These are phyloP conservation scores for Pythium myriotylum DNA, from an alignment of 352 stramenopile species.

Conservation along the genomic window DNA sequence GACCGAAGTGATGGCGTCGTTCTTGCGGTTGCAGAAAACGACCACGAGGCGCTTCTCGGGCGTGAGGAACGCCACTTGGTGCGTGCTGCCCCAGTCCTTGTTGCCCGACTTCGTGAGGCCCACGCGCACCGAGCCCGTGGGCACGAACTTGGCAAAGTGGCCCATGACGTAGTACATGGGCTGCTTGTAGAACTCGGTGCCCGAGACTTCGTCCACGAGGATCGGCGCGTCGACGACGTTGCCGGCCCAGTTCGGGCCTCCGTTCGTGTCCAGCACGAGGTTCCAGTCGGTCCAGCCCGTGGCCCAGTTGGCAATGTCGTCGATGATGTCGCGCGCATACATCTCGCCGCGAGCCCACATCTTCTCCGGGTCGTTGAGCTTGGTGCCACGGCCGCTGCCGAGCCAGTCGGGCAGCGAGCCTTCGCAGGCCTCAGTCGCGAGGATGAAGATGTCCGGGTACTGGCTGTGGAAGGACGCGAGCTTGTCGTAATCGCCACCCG, in stretches of 20 bases:
- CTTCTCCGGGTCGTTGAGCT: constrained; percentile 40
- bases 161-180: constrained; percentile 84
- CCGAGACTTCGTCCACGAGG: constrained; percentile 55
- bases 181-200: constrained; percentile 76
- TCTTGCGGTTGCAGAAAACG: constrained; percentile 42
- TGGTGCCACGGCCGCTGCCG: constrained; percentile 54
- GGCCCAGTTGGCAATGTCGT: constrained; percentile 76
- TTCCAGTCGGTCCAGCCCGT: constrained; percentile 90
- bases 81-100: constrained; percentile 33
- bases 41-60: constrained; percentile 43
- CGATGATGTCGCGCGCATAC: constrained; percentile 87
- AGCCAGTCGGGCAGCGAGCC: constrained; percentile 56
- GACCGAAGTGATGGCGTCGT: constrained; percentile 9
- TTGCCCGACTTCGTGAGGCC: constrained; percentile 32
- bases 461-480: constrained; percentile 52
- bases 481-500: constrained; percentile 47
- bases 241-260: constrained; percentile 71
- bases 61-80: constrained; percentile 52
- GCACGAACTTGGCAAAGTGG: constrained; percentile 79
- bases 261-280: constrained; percentile 65
- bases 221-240: constrained; percentile 76
- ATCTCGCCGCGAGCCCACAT: constrained; percentile 73
- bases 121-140: constrained; percentile 52
- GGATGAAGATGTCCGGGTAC: constrained; percentile 74
- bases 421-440: constrained; percentile 72